Conservation (phyloP, 2,329 filamentous ascomycete genomes). For the Clonostachys chloroleuca region DNA sequence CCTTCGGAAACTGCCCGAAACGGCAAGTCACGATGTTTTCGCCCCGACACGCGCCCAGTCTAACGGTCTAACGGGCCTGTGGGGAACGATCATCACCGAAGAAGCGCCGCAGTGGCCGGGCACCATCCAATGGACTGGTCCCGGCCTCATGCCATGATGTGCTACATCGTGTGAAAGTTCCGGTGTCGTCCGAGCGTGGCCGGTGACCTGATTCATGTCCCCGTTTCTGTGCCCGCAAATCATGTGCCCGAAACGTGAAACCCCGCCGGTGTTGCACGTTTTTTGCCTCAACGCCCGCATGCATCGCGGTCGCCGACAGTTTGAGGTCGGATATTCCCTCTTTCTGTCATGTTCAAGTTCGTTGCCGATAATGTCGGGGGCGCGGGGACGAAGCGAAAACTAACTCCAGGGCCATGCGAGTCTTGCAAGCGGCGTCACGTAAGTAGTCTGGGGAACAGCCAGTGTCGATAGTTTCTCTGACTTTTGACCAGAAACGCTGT, state of each 20-base stretch:
- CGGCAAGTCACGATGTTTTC: background rate
- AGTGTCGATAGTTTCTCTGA: background rate
- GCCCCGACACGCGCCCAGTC: background rate
- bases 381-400: conserved; percentile 9
- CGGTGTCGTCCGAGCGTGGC: background rate
- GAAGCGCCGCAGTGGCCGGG: background rate
- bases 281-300: background rate
- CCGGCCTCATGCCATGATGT: background rate
- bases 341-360: conserved; percentile 11
- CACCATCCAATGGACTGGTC: background rate
- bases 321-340: background rate
- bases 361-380: conserved; percentile 21
- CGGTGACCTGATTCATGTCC: background rate
- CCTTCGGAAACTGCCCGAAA: background rate
- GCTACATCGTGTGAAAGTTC: background rate
- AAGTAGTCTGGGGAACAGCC: background rate
- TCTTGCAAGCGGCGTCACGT: conserved; percentile 9
- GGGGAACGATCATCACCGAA: background rate
- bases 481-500: conserved; percentile 1
- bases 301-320: background rate
- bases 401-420: conserved; percentile 5
- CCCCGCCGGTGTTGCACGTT: background rate
- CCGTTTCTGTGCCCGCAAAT: background rate
- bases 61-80: background rate
- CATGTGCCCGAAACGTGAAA: background rate